Percentiles rank a stretch among this genome's conserved stretches.
phyloP scores from a whole-genome alignment of 1,284 basidiomycete genomes.

The Cutaneotrichosporon sp. region DNA sequence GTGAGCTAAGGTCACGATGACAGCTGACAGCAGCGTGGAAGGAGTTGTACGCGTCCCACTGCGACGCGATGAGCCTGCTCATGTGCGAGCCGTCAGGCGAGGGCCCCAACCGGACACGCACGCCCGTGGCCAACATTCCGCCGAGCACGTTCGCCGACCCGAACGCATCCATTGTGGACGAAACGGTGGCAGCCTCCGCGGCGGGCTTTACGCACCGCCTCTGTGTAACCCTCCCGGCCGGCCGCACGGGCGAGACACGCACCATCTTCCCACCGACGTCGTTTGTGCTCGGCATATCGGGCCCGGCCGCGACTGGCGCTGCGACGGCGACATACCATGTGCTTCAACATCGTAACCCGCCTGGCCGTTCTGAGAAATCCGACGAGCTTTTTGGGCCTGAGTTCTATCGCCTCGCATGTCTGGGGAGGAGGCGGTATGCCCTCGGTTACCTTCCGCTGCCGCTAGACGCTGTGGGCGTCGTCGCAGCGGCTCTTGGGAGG shows the following conservation, averaged over 20 bases:
- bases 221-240: conserved; percentile 16
- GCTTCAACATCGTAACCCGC: conserved; percentile 12
- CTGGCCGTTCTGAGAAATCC: not conserved
- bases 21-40: conserved; percentile 29
- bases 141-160: conserved; percentile 33
- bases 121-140: conserved; percentile 30
- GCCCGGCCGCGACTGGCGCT: conserved; percentile 12
- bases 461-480: conserved; percentile 10
- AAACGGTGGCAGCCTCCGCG: conserved; percentile 27
- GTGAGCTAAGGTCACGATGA: conserved; percentile 23
- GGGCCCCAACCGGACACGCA: not conserved
- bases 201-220: conserved; percentile 24
- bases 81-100: conserved; percentile 21
- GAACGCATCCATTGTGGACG: conserved; percentile 36
- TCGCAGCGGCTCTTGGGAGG: conserved; percentile 1
- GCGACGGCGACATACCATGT: conserved; percentile 32
- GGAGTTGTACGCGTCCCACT: conserved; percentile 10
- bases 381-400: conserved; percentile 7
- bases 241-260: not conserved
- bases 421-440: conserved; percentile 10
- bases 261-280: conserved; percentile 33
- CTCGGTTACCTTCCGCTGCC: conserved; percentile 14
- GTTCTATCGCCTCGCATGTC: conserved; percentile 12
- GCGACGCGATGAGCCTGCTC: conserved; percentile 26
- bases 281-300: conserved; percentile 33